Percentiles rank a stretch among this genome's conserved stretches.
phyloP scores from a whole-genome alignment of 2,329 filamentous ascomycete genomes.

The Chaetothyriales sp. region DNA sequence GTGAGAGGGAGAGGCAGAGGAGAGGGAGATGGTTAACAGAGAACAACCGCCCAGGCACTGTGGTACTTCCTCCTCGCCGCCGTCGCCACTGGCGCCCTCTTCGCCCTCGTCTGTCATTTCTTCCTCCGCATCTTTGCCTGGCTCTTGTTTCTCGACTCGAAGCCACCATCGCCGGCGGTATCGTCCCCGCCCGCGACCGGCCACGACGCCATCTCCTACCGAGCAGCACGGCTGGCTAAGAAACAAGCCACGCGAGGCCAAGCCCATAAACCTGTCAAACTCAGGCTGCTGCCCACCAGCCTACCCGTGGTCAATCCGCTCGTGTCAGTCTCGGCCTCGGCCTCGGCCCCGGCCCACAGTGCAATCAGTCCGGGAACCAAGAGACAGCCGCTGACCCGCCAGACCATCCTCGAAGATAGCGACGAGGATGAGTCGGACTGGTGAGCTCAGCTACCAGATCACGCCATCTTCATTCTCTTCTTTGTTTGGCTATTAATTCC shows the following conservation, averaged over 20 bases:
- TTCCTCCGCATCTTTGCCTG: conserved; percentile 41
- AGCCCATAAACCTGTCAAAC: conserved; percentile 8
- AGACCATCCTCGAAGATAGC: conserved; percentile 16
- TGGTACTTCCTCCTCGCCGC: conserved; percentile 50
- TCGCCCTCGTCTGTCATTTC: conserved; percentile 46
- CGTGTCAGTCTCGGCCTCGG: conserved; percentile 1
- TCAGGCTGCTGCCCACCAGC: not conserved
- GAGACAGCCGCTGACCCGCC: conserved; percentile 7
- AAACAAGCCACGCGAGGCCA: conserved; percentile 11
- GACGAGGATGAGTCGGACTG: conserved; percentile 16
- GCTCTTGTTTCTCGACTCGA: conserved; percentile 21
- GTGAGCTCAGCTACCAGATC: conserved; percentile 5
- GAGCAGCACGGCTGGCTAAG: conserved; percentile 16
- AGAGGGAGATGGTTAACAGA: no score
- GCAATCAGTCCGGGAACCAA: conserved; percentile 8
- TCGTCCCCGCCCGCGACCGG: conserved; percentile 9
- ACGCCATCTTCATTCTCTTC: conserved; percentile 1
- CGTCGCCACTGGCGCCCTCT: conserved; percentile 47
- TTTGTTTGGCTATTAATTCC: not conserved
- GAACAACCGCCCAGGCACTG: conserved; percentile 25
- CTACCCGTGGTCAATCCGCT: not conserved
- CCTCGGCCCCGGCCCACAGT: conserved; percentile 1
- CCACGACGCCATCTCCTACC: conserved; percentile 16
- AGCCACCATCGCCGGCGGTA: not conserved
- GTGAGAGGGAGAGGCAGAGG: conserved; percentile 1